These are phyloP conservation scores for Fusarium pseudonygamai DNA, from an alignment of 2,329 filamentous ascomycete genomes.

Conservation along the genomic window DNA sequence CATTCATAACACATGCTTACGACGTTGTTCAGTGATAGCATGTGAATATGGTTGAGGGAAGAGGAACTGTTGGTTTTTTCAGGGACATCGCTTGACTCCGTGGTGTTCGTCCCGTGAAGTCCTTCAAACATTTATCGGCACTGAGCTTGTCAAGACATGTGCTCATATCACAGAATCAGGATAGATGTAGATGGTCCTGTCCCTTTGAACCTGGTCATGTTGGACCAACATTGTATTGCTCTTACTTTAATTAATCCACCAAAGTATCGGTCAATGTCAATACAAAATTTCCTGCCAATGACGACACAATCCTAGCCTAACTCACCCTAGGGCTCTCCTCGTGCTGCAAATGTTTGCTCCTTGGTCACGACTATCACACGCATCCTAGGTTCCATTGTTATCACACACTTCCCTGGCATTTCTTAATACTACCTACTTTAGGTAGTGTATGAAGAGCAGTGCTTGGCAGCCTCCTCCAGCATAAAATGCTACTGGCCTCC, in stretches of 20 bases:
- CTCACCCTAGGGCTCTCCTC: not conserved
- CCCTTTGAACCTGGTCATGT: not conserved
- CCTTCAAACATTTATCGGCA: slow-evolving; percentile 38
- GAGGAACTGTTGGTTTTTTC: slow-evolving; percentile 49
- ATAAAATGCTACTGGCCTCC: not conserved
- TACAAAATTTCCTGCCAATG: not conserved
- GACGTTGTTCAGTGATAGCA: slow-evolving; percentile 58
- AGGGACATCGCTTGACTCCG: slow-evolving; percentile 37
- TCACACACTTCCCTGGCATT: not conserved
- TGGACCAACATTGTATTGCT: not conserved
- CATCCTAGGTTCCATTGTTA: not conserved
- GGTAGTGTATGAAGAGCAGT: not conserved
- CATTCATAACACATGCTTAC: slow-evolving; percentile 74
- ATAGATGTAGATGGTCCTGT: not conserved
- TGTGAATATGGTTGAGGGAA: slow-evolving; percentile 79
- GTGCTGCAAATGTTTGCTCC: not conserved
- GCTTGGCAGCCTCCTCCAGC: not conserved
- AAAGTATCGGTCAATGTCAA: not conserved
- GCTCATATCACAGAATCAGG: not conserved
- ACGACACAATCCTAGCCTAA: not conserved
- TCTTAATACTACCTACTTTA: not conserved
- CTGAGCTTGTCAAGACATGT: not conserved
- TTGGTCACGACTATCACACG: not conserved
- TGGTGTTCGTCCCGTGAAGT: slow-evolving; percentile 43
- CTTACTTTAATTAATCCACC: not conserved